Evolutionary conservation across 768 basidiomycete genomes (phyloP).

Genomic region (Mycena haematopus): DNA sequence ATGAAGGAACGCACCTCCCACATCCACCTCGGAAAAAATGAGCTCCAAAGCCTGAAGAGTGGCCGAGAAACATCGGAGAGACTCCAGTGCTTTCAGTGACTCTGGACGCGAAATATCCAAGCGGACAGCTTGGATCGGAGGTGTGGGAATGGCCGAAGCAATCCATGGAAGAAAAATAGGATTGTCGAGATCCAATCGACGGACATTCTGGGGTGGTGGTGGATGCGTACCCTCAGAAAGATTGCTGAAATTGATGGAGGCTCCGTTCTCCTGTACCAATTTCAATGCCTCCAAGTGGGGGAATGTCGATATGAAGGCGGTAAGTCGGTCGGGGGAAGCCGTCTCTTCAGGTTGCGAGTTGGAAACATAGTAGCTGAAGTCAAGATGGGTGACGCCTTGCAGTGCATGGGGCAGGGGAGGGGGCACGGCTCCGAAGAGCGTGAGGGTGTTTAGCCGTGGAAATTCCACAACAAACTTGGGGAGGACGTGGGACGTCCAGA

Average conservation of each 20-base stretch:
- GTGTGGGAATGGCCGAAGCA: not conserved
- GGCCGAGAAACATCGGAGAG: slow-evolving; percentile 7
- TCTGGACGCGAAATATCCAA: slow-evolving; percentile 15
- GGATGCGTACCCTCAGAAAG: not conserved
- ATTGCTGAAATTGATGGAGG: slow-evolving; percentile 4
- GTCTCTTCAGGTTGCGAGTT: not conserved
- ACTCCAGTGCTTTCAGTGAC: slow-evolving; percentile 8
- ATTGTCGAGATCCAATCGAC: slow-evolving; percentile 21
- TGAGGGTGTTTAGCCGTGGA: slow-evolving; percentile 12
- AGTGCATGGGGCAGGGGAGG: slow-evolving; percentile 8
- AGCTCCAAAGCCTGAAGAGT: slow-evolving; percentile 13
- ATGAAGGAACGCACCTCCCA: slow-evolving; percentile 5
- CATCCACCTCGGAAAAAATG: slow-evolving; percentile 9
- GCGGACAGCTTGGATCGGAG: not conserved
- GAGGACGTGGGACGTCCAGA: slow-evolving; percentile 20
- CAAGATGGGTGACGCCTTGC: slow-evolving; percentile 9
- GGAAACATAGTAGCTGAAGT: slow-evolving; percentile 3
- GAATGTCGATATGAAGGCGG: slow-evolving; percentile 7
- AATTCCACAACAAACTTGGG: slow-evolving; percentile 16
- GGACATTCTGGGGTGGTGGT: slow-evolving; percentile 5
- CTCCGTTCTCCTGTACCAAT: slow-evolving; percentile 15
- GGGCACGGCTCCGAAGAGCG: slow-evolving; percentile 12
- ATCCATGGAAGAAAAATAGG: slow-evolving; percentile 14
- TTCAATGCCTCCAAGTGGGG: slow-evolving; percentile 21
- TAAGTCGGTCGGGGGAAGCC: not conserved